Conservation (phyloP, 352 stramenopile species). For the Blastocystis sp. region DNA sequence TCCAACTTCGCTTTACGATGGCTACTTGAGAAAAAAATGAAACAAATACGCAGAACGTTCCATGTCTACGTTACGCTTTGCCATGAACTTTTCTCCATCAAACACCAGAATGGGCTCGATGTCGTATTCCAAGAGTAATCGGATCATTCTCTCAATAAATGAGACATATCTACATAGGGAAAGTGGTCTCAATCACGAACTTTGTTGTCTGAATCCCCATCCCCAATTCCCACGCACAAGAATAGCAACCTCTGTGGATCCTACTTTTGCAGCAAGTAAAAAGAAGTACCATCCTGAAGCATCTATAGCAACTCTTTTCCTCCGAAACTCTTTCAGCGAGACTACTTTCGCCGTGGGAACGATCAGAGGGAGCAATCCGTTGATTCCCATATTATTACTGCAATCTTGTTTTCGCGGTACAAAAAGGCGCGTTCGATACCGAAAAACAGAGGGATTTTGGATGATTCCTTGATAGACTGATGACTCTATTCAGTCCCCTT, state of each 20-base stretch:
- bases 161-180: conserved; percentile 71
- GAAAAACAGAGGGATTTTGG: not conserved
- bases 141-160: conserved; percentile 25
- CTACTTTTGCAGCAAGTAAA: conserved; percentile 57
- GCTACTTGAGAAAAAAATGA: not conserved
- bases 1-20: not conserved
- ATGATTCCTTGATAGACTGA: not conserved
- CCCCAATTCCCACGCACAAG: conserved; percentile 77
- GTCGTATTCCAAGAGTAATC: conserved; percentile 73
- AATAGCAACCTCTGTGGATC: conserved; percentile 84
- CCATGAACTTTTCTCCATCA: conserved; percentile 78
- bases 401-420: not conserved
- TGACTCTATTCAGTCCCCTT: not conserved
- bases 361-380: conserved; percentile 70
- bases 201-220: conserved; percentile 66
- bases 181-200: conserved; percentile 77
- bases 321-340: conserved; percentile 72
- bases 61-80: conserved; percentile 71
- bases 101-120: conserved; percentile 84
- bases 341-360: conserved; percentile 74
- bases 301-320: conserved; percentile 63
- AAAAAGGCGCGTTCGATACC: not conserved
- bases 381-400: conserved; percentile 69
- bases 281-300: conserved; percentile 30
- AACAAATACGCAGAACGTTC: not conserved